Evolutionary conservation across 805 yeast species (phyloP), one percentile per base, ranked within the genome.

Genomic region (Myxozyma geophila): DNA sequence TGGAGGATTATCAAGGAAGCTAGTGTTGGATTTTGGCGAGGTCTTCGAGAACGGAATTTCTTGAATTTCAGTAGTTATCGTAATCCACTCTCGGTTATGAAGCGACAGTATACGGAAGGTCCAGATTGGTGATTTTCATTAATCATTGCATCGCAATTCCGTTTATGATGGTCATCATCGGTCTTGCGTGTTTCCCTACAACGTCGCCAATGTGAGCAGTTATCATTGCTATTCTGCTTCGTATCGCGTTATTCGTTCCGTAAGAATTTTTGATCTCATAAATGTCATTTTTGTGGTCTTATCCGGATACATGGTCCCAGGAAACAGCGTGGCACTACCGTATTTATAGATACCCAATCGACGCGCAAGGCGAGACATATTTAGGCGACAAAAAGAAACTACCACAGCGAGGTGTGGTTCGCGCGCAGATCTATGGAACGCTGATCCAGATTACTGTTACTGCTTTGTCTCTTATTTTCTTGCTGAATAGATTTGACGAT

Each of bases 261-360:
- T 78, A n/a, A n/a, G n/a, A n/a, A 75, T 82, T 77, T 54, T 71
- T 81, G 1, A 82, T 86, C 63, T 88, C 87, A 76, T 86, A 67
- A 84, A 84, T 70, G 89, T 85, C 2, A 72, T 87, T 57, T 82
- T 2, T 5, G 28, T 28, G 2, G 5, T 28, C 28, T 28, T 87
- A 50, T 82, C 83, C 33, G 90, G 90, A 0, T 86, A 85, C 73
- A 80, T 87, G 62, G 77, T 83, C 9, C 89, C 89, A 2, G 88
- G 85, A 2, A 75, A 77, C 53, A 83, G 90, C 0, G 74, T 86
- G 19, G 87, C 89, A 0, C 69, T 79, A 84, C 76, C 85, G 85
- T 73, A 82, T 87, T 8, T 81, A 80, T 70, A 87, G 88, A 36
- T 83, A 80, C 73, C 81, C 81, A 67, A 79, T 85, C 49, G 81